Percentiles rank a stretch among this genome's conserved stretches.
phyloP scores from a whole-genome alignment of 2,329 filamentous ascomycete species.

The Beauveria medogensis region DNA sequence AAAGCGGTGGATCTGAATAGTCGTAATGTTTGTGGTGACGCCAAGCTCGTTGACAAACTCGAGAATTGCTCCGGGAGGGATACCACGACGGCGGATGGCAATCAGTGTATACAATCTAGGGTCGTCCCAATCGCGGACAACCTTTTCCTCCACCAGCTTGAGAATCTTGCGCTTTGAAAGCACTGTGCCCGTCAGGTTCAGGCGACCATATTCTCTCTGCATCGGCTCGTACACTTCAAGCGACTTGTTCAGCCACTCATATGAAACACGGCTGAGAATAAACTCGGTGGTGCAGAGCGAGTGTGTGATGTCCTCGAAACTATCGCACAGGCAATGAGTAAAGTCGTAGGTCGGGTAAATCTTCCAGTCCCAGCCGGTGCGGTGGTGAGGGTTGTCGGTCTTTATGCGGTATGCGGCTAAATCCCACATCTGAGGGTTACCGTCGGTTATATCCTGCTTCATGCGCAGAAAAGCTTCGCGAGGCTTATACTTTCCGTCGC shows the following conservation, averaged over 20 bases:
- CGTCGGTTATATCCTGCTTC: slow-evolving; percentile 79
- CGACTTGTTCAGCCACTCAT: slow-evolving; percentile 80
- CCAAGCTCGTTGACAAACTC: slow-evolving; percentile 88
- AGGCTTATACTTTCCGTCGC: slow-evolving; percentile 81
- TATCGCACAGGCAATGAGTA: slow-evolving; percentile 84
- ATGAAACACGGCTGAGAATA: slow-evolving; percentile 72
- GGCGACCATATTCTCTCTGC: slow-evolving; percentile 70
- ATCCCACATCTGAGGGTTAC: slow-evolving; percentile 97
- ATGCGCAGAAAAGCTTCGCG: slow-evolving; percentile 80
- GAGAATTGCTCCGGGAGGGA: slow-evolving; percentile 81
- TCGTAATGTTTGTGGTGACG: slow-evolving; percentile 72
- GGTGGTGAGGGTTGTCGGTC: slow-evolving; percentile 61
- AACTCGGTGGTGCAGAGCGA: slow-evolving; percentile 93
- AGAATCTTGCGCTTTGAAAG: slow-evolving; percentile 80
- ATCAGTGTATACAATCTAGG: slow-evolving; percentile 84
- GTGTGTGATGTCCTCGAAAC: slow-evolving; percentile 86
- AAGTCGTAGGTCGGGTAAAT: slow-evolving; percentile 97
- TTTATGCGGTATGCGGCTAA: slow-evolving; percentile 81
- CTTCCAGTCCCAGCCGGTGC: slow-evolving; percentile 76
- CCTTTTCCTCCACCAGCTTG: slow-evolving; percentile 67
- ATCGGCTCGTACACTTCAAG: slow-evolving; percentile 83
- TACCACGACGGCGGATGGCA: slow-evolving; percentile 71
- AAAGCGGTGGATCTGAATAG: slow-evolving; percentile 75
- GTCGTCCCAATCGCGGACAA: slow-evolving; percentile 85
- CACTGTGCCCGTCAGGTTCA: slow-evolving; percentile 74